These are phyloP conservation scores for Zygotorulaspora danielsina DNA, from an alignment of 805 yeast genomes.

Conservation along the genomic window DNA sequence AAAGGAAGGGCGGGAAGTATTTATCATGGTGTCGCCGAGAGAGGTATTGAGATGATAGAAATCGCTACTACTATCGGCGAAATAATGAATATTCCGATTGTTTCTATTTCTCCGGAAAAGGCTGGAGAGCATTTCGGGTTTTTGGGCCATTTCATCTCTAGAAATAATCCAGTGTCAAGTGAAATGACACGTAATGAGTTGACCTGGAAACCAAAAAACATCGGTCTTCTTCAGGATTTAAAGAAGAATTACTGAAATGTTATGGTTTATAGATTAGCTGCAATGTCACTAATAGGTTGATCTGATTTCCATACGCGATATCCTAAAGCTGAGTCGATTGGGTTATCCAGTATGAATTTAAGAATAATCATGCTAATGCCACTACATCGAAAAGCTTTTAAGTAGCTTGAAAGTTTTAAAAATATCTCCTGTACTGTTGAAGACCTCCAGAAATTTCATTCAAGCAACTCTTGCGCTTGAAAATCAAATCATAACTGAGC, in stretches of 20 bases:
- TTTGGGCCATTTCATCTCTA: background rate
- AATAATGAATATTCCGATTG: background rate
- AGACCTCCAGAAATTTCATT: background rate
- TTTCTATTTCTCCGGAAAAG: background rate
- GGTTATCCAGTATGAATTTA: background rate
- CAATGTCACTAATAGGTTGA: background rate
- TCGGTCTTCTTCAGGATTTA: background rate
- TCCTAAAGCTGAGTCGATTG: background rate
- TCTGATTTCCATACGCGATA: background rate
- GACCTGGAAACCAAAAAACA: background rate
- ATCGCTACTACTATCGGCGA: background rate
- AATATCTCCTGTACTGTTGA: background rate
- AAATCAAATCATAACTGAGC: background rate
- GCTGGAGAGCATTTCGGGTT: background rate
- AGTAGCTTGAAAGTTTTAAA: background rate
- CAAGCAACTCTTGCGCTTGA: background rate
- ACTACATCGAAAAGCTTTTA: too few relatives aligned
- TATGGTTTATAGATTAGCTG: background rate
- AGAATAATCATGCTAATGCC: background rate
- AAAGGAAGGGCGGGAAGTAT: background rate
- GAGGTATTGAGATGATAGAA: background rate
- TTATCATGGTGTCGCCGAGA: background rate
- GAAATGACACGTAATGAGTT: background rate
- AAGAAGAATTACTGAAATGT: background rate
- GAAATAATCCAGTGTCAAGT: background rate